Evolutionary conservation across 2,329 filamentous ascomycete genomes (phyloP).

Genomic region (Diaporthe amygdali): DNA sequence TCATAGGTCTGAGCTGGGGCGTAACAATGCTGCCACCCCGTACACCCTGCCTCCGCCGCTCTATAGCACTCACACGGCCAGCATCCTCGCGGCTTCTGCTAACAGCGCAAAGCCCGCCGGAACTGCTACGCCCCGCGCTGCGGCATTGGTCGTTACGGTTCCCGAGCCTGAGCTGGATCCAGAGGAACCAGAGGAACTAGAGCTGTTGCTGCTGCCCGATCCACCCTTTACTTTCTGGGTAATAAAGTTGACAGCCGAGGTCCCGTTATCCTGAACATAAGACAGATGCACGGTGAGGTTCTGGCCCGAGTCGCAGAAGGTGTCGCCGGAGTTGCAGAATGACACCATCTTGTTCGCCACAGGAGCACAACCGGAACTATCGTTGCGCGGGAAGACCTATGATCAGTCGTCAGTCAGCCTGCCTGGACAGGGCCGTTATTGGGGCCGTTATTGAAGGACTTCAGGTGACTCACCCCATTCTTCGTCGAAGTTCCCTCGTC

Average conservation of each 20-base stretch:
- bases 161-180: background rate
- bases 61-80: background rate
- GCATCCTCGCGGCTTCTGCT: background rate
- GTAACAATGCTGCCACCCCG: background rate
- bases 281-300: conserved; percentile 28
- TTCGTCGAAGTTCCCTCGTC: conserved; percentile 30
- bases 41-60: too few species aligned
- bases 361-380: conserved; percentile 28
- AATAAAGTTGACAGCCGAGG: conserved; percentile 30
- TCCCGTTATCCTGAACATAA: conserved; percentile 32
- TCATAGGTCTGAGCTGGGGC: background rate
- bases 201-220: background rate
- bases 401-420: background rate
- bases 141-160: background rate
- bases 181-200: too few species aligned
- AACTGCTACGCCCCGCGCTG: background rate
- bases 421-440: background rate
- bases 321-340: conserved; percentile 34
- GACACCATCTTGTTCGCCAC: conserved; percentile 30
- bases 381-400: conserved; percentile 32
- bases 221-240: conserved; percentile 28
- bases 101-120: background rate
- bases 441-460: too few species aligned
- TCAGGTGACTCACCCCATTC: conserved; percentile 27
- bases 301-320: conserved; percentile 33